Evolutionary conservation across 2,329 filamentous ascomycete genomes (phyloP), one percentile per base, ranked within the genome.

Genomic region (Arthrobotrys entomopaga): DNA sequence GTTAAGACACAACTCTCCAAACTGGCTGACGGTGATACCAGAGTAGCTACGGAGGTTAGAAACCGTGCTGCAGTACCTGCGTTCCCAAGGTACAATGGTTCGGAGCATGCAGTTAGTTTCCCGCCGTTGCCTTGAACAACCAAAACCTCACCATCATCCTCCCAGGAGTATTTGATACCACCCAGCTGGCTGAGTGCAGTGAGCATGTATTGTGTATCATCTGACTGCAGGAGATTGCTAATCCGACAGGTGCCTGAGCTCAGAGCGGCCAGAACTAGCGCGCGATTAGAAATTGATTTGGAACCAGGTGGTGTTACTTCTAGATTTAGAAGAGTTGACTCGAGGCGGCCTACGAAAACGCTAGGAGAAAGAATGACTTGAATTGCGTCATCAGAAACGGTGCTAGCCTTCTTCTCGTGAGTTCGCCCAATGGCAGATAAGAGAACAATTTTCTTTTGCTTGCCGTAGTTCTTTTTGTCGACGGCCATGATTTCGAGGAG

Each of bases 381-480:
- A 79, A 99, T 96, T 69, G 91, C 88, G 76, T 87, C 86, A 80
- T 99, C 96, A 10, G 90, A 87, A n/a, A 98, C 93, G 8, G 92
- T 89, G 78, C 90, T 97, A 26, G 95, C 95, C 81, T 90, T 91
- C 64, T 88, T 90, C 83, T 99, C 95, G 79, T 94, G 83, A 0
- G 93, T 96, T 79, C 90, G 88, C 67, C 95, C 95, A 80, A 99
- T 96, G 11, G 91, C 91, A 0, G 93, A 93, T 10, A 99, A 85
- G 6, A 99, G 86, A 5, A 97, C 94, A 76, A 99, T 91, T 83
- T 97, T 98, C 85, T 99, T 99, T 82, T 94, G 93, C 71, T 87
- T 87, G 1, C 95, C 95, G 50, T 96, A 91, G 77, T 99, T 99
- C 85, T 99, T 99, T 86, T 99, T 99, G 83, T 99, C 95, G 7